Percentiles rank a stretch among this genome's conserved stretches.
These are phyloP conservation scores for Sugiyamaella floridensis DNA, from an alignment of 805 yeast genomes.

Conservation along the genomic window DNA sequence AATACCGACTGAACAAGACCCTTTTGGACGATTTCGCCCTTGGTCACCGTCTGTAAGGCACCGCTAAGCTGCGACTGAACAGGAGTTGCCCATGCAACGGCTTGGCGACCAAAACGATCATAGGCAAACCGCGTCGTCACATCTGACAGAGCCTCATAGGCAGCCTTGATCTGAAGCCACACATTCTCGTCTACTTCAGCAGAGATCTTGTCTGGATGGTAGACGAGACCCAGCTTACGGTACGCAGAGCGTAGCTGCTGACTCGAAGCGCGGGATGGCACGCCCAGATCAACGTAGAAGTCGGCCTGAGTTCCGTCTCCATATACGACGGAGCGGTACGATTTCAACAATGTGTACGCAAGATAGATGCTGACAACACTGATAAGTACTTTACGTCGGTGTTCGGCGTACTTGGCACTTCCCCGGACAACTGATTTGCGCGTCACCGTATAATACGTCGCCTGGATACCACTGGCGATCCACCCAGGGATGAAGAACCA, in stretches of 20 bases:
- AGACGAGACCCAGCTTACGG: slow-evolving; percentile 19
- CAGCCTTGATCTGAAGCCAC: slow-evolving; percentile 54
- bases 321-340: slow-evolving; percentile 14
- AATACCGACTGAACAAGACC: slow-evolving; percentile 8
- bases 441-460: slow-evolving; percentile 15
- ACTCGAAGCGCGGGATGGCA: slow-evolving; percentile 15
- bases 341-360: slow-evolving; percentile 17
- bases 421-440: slow-evolving; percentile 6
- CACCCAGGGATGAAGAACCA: slow-evolving; percentile 23
- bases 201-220: slow-evolving; percentile 33
- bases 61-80: background rate
- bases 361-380: slow-evolving; percentile 18
- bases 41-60: background rate
- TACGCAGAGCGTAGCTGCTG: slow-evolving; percentile 18
- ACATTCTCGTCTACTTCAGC: slow-evolving; percentile 13
- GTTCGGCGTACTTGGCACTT: slow-evolving; percentile 7
- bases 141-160: slow-evolving; percentile 71
- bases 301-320: slow-evolving; percentile 9
- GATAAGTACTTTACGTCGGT: slow-evolving; percentile 12
- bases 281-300: slow-evolving; percentile 20
- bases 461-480: slow-evolving; percentile 19
- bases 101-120: slow-evolving; percentile 82
- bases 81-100: slow-evolving; percentile 11
- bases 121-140: slow-evolving; percentile 70
- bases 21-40: slow-evolving; percentile 3